Evolutionary conservation across 306 rosid genomes (phyloP).

Genomic region (Sicyos baderoa): DNA sequence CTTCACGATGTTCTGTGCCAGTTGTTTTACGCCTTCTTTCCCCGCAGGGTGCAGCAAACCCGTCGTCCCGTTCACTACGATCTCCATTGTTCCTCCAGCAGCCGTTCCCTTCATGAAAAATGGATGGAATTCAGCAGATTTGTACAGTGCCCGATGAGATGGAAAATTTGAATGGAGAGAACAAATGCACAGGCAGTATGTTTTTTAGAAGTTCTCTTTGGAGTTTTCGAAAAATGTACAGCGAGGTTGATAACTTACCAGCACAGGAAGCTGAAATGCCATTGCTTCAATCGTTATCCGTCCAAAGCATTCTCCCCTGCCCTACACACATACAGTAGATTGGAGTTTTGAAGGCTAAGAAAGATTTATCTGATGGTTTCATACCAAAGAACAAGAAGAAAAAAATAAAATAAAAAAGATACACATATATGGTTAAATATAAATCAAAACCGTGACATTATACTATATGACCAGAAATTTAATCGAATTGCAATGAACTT

Average conservation of each 20-base stretch:
- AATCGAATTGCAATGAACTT: background rate
- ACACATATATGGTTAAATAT: background rate
- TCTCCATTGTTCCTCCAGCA: constrained; percentile 92
- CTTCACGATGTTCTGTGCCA: constrained; percentile 65
- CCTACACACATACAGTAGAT: constrained; percentile 33
- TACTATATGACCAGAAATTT: background rate
- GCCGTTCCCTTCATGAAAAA: constrained; percentile 57
- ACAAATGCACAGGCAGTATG: background rate
- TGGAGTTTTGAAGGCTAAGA: background rate
- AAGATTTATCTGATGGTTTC: background rate
- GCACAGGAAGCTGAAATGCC: constrained; percentile 81
- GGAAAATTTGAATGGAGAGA: no score
- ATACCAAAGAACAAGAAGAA: background rate
- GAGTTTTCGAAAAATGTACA: background rate
- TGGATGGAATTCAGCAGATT: background rate
- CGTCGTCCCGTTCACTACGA: constrained; percentile 67
- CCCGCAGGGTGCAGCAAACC: constrained; percentile 75
- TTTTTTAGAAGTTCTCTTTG: background rate
- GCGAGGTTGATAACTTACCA: constrained; percentile 37
- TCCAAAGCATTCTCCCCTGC: constrained; percentile 76
- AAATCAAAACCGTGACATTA: background rate
- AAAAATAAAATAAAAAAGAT: no score
- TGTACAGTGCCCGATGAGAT: no score
- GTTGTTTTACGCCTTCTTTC: constrained; percentile 61
- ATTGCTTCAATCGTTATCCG: constrained; percentile 83